A percentile compares a stretch with the other conserved stretches of the same genome.
Evolutionary conservation across 371 early-diverging fungal genomes (phyloP).

Genomic region (Haplosporangium sp.): DNA sequence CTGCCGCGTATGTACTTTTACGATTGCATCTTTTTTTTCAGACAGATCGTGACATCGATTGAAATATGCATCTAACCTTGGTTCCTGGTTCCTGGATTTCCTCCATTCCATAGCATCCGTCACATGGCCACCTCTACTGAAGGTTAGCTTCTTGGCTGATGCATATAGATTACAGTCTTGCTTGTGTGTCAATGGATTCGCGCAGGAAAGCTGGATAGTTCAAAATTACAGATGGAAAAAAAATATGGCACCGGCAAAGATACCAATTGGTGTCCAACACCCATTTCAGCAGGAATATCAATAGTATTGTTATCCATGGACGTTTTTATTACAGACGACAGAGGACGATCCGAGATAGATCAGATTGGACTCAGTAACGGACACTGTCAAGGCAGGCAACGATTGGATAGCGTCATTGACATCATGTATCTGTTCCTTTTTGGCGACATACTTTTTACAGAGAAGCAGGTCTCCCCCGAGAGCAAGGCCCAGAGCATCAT

Average conservation of each 20-base stretch:
- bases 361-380: no score
- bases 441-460: slow-evolving; percentile 15
- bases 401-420: not conserved
- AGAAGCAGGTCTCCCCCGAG: slow-evolving; percentile 57
- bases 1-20: slow-evolving; percentile 46
- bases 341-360: no score
- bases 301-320: no score
- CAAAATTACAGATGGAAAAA: no score
- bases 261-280: no score
- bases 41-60: slow-evolving; percentile 11
- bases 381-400: not conserved
- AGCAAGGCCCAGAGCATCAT: slow-evolving; percentile 87
- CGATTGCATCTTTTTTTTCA: not conserved
- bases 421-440: not conserved
- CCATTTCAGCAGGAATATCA: no score
- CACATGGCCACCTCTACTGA: slow-evolving; percentile 56
- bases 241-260: no score
- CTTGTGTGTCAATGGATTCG: not conserved
- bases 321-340: no score
- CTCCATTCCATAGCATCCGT: slow-evolving; percentile 34
- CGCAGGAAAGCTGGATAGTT: no score
- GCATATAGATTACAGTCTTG: not conserved
- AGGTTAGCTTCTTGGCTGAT: slow-evolving; percentile 36
- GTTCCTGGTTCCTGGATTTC: not conserved
- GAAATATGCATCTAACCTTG: not conserved